Percentiles rank a stretch among this genome's conserved stretches.
Evolutionary conservation across 2,329 filamentous ascomycete species (phyloP).

Genomic region (Endoconidiophora polonica): DNA sequence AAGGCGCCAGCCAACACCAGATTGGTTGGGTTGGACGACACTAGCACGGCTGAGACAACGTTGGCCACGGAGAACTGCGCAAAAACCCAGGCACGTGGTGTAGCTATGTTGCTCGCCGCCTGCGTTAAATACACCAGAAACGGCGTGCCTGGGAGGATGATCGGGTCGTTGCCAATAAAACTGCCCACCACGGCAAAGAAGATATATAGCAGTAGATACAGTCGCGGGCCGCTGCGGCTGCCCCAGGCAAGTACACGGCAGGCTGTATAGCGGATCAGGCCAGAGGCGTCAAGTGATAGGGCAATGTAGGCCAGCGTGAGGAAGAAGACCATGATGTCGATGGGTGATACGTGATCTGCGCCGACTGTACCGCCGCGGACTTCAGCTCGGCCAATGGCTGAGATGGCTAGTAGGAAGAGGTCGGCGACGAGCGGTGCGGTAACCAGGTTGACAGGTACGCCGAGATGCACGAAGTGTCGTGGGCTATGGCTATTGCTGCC

Average conservation of each 20-base stretch:
- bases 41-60: slow-evolving; percentile 57
- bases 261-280: slow-evolving; percentile 52
- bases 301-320: slow-evolving; percentile 59
- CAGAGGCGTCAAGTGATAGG: slow-evolving; percentile 61
- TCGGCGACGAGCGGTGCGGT: slow-evolving; percentile 56
- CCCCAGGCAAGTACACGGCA: slow-evolving; percentile 50
- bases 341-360: slow-evolving; percentile 46
- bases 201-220: slow-evolving; percentile 57
- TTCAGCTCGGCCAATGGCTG: slow-evolving; percentile 48
- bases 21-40: slow-evolving; percentile 65
- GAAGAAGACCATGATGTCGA: slow-evolving; percentile 63
- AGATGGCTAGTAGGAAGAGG: slow-evolving; percentile 52
- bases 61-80: slow-evolving; percentile 58
- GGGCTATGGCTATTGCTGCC: slow-evolving; percentile 17
- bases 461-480: slow-evolving; percentile 30
- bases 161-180: slow-evolving; percentile 60
- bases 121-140: slow-evolving; percentile 65
- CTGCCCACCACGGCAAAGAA: slow-evolving; percentile 54
- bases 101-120: slow-evolving; percentile 54
- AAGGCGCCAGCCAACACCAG: slow-evolving; percentile 59
- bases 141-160: slow-evolving; percentile 57
- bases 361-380: slow-evolving; percentile 54
- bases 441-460: slow-evolving; percentile 52
- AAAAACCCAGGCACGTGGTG: slow-evolving; percentile 57
- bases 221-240: slow-evolving; percentile 45